phyloP scores from a whole-genome alignment of 192 early-diverging fungal species.

The Mortierella claussenii region DNA sequence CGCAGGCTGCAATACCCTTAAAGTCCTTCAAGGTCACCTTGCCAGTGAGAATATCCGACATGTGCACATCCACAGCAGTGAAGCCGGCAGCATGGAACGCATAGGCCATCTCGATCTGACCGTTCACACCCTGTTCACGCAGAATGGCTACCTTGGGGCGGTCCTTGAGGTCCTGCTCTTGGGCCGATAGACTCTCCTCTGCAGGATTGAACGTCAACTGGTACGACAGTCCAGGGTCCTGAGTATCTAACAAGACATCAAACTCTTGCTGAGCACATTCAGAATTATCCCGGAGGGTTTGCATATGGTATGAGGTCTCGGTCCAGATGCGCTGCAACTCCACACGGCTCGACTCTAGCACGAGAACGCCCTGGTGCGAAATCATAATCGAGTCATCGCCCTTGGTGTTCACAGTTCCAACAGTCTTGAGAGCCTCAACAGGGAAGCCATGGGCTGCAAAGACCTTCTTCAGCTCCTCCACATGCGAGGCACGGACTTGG shows the following conservation, averaged over 20 bases:
- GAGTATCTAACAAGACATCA: conserved; percentile 70
- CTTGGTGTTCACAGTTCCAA: conserved; percentile 68
- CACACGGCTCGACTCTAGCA: conserved; percentile 70
- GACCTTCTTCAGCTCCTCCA: conserved; percentile 62
- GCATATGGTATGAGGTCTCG: conserved; percentile 93
- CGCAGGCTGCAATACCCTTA: conserved; percentile 91
- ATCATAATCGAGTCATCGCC: conserved; percentile 66
- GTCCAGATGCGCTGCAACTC: conserved; percentile 87
- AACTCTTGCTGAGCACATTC: conserved; percentile 87
- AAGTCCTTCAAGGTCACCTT: conserved; percentile 75
- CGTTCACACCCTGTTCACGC: conserved; percentile 98
- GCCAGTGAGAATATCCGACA: conserved; percentile 90
- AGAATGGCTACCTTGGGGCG: conserved; percentile 92
- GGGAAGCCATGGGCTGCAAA: conserved; percentile 68
- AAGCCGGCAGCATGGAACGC: conserved; percentile 97
- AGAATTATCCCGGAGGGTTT: conserved; percentile 90
- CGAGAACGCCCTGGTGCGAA: conserved; percentile 42
- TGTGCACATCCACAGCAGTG: conserved; percentile 95
- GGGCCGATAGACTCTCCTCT: conserved; percentile 53
- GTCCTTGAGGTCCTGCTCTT: conserved; percentile 9
- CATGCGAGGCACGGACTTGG: conserved; percentile 75
- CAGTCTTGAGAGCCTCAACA: conserved; percentile 57
- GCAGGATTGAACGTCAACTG: conserved; percentile 84
- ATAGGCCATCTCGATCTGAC: conserved; percentile 93
- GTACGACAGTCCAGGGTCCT: conserved; percentile 84